Evolutionary conservation across 2,329 filamentous ascomycete species (phyloP), one percentile per base, ranked within the genome.

Genomic region (Thielaviopsis musarum): DNA sequence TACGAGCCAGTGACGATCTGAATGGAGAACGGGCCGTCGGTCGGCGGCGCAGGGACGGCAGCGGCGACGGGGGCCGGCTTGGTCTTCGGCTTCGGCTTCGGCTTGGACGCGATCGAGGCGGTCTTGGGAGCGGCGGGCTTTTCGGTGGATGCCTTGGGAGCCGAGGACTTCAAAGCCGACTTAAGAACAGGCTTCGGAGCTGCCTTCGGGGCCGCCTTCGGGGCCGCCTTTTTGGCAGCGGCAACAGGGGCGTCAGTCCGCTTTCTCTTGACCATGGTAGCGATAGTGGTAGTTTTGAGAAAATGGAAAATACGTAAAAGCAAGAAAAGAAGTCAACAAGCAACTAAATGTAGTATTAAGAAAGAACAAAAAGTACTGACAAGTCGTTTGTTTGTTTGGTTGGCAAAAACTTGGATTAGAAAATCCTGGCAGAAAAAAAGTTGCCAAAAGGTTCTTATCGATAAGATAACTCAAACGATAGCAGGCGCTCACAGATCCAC

Each of bases 1-100:
- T 98, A 98, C 58, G 91, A 96, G 54, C 93, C 93, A 6, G 89
- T 85, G 62, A 97, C 79, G 64, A 98, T 85, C 71, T 97, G 93
- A 61, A 97, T 77, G n/a, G 85, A 84, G 65, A 82, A 72, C 38
- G 38, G 38, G 38, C 38, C 38, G 17, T 45, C 38, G 38, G 38
- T 45, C 38, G 38, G 38, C 15, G 38, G 38, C 38, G 38, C 38
- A 7, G 38, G 34, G 2, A 9, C 38, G 52, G 69, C 65, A 53
- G 61, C 62, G 26, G 64, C 62, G 52, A 66, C 54, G 63, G 65
- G 62, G 60, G 51, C 63, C 4, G 17, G 13, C 48, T 59, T 58
- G 5, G 48, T 52, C 66, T 63, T 64, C 61, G 63, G 57, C 54
- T 45, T 45, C 15, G 38, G 17, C 13, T 17, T 45, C 5, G 38